A percentile compares a stretch with the other conserved stretches of the same genome.
Conservation (phyloP, 306 rosid species). For the Acacia confusa region DNA sequence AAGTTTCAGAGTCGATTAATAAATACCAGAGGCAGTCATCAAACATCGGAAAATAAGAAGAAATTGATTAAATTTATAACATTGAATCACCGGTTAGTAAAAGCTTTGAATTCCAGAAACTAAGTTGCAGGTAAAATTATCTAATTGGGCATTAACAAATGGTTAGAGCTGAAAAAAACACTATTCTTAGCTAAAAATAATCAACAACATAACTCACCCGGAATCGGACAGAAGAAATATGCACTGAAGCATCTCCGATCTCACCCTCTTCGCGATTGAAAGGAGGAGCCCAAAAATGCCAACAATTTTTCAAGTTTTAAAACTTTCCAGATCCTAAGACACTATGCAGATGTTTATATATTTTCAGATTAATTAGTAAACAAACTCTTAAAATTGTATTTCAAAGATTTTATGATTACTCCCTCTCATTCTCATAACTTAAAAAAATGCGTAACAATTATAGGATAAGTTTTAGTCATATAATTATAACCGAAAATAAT, state of each 20-base stretch:
- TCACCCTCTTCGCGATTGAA: background rate
- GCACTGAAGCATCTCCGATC: conserved; percentile 83
- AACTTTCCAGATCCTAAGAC: too few species aligned
- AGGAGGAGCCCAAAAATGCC: background rate
- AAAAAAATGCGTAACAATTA: too few species aligned
- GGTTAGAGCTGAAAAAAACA: background rate
- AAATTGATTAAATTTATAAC: background rate
- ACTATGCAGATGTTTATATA: too few species aligned
- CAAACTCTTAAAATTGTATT: too few species aligned
- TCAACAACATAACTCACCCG: conserved; percentile 48
- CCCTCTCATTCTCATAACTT: too few species aligned
- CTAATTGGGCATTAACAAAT: background rate
- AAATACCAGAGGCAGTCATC: background rate
- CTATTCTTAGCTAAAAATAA: background rate
- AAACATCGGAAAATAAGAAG: background rate
- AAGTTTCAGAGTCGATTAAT: background rate
- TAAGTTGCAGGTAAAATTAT: background rate
- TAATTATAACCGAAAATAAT: too few species aligned
- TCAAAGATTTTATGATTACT: too few species aligned
- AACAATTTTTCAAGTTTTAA: too few species aligned
- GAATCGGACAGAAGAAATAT: conserved; percentile 95
- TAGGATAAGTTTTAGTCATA: too few species aligned
- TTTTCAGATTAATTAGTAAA: too few species aligned
- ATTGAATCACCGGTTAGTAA: background rate
- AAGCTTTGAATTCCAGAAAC: background rate